Base-by-base conservation (phyloP, 2,329 filamentous ascomycete species). In the Arthrobotrys entomopaga region DNA sequence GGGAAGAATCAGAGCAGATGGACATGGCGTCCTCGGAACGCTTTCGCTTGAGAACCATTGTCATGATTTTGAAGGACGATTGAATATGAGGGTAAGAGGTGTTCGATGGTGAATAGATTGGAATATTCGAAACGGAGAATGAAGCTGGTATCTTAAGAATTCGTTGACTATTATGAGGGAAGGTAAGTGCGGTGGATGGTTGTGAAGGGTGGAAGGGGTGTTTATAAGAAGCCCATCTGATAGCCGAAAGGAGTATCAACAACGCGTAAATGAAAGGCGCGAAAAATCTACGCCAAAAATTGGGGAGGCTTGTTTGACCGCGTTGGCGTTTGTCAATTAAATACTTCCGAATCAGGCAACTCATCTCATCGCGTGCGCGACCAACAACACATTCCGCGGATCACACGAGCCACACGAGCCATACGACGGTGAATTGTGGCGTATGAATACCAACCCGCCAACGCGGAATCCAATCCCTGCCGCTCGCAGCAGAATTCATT, bases 31-130 rank as follows among this genome's bases (percentile, higher is more conserved):
- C 69, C 4, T 73, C 67, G 16, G 61, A 65, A 42, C 70, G 57
- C 58, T 74, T 74, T 24, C 70, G 70, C 46, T 74, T 74, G 70
- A 67, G 24, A 54, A 64, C 63, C 70, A 74, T 74, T 52, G 48
- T 42, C 26, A 38, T 8, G 42, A 29, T 19, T 5, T 46, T 46
- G 42, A 46, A n/a, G 1, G 42, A 19, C 38, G 40, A 20, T 8
- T 26, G 20, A 15, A 40, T 40, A 19, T 10, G 16, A n/a, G n/a
- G 3, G 10, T 42, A 24, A 34, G 24, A 11, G 11, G 5, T 42
- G 40, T 22, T 34, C 8, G 42, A 13, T 46, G 42, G n/a, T 46
- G 11, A 13, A n/a, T 46, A 34, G 29, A 34, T 7, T 34, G 29
- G 29, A 8, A 34, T 34, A 34, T 34, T 3, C 29, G 10, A 34